Percentiles rank a stretch among this genome's conserved stretches.
Conservation (phyloP, 176 grass and related monocot genomes). For the Triticum dicoccoides region DNA sequence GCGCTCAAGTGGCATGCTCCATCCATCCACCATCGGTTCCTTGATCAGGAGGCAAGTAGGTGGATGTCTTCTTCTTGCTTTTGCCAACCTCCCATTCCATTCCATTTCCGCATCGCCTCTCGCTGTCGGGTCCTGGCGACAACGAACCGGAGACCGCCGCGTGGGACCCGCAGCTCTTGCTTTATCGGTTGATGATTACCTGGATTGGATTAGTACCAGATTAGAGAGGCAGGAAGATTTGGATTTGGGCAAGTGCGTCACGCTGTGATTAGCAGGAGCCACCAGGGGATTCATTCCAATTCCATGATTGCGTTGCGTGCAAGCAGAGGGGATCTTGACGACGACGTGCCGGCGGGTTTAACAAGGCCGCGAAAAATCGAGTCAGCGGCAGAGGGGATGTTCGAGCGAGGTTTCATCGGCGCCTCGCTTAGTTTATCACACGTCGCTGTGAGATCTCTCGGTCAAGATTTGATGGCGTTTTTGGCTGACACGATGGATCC, state of each 20-base stretch:
- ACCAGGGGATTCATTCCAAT: background rate
- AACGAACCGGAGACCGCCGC: slow-evolving; percentile 16
- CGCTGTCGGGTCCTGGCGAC: background rate
- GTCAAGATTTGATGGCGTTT: background rate
- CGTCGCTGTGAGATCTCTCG: background rate
- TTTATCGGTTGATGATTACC: background rate
- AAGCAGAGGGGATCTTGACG: background rate
- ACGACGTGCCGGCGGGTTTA: background rate
- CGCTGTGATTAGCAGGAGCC: background rate
- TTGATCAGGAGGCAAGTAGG: background rate
- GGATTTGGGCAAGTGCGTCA: slow-evolving; percentile 18
- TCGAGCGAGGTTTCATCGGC: background rate
- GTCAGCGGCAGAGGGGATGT: background rate
- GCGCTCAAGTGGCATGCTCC: no score
- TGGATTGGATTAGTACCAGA: background rate
- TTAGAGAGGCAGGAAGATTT: background rate
- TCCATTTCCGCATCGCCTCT: background rate
- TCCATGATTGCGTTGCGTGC: background rate
- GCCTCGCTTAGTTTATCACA: background rate
- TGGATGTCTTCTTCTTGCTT: background rate
- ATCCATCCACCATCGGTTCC: background rate
- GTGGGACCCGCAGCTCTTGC: background rate
- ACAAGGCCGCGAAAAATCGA: background rate
- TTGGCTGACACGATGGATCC: no score
- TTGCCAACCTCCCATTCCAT: background rate